A percentile compares a stretch with the other conserved stretches of the same genome.
These are phyloP conservation scores for Fraxinus xanthoxyloides DNA, from an alignment of 305 asterid genomes.

Conservation along the genomic window DNA sequence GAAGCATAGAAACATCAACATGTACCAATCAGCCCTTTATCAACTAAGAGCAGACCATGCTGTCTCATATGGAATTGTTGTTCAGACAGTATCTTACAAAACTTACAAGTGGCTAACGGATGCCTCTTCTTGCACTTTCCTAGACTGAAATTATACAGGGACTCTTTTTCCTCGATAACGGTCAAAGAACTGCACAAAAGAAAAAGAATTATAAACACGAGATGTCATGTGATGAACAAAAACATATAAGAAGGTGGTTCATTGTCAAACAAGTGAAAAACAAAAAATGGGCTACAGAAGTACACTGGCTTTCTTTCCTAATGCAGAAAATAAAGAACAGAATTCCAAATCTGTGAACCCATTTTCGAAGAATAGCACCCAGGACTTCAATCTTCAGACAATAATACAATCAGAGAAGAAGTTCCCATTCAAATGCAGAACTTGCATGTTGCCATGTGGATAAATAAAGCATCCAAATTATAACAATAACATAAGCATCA, in stretches of 20 bases:
- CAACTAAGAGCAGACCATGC: neutral
- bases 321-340: neutral
- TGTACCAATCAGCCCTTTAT: neutral
- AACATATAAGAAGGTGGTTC: neutral
- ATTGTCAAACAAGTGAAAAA: slow-evolving; percentile 1
- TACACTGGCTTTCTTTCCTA: neutral
- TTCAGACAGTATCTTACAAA: slow-evolving; percentile 10
- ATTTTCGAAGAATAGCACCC: neutral
- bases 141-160: slow-evolving; percentile 19
- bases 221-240: neutral
- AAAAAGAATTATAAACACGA: neutral
- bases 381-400: neutral
- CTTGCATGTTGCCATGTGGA: neutral
- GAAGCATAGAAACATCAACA: neutral
- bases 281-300: neutral
- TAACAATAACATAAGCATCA: neutral
- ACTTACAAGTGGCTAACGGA: neutral
- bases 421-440: neutral
- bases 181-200: slow-evolving; percentile 29
- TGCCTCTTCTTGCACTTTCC: neutral
- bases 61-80: neutral
- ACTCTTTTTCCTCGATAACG: slow-evolving; percentile 34
- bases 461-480: neutral
- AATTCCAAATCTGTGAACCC: neutral
- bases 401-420: neutral